These are phyloP conservation scores for Basipetospora chlamydospora DNA, from an alignment of 2,329 filamentous ascomycete genomes.

Conservation along the genomic window DNA sequence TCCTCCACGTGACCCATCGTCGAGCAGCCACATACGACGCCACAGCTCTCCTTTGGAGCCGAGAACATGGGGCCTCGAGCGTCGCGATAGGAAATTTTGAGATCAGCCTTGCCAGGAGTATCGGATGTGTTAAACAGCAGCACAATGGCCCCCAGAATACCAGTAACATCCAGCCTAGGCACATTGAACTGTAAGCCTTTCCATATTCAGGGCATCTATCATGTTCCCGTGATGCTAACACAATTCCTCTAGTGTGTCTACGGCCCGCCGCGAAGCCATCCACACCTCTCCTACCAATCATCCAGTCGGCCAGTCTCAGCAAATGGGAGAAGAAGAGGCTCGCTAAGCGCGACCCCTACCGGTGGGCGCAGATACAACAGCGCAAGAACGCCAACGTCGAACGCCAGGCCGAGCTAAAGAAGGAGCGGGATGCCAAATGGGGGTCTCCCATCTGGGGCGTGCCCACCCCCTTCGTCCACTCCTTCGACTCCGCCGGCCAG, in stretches of 20 bases:
- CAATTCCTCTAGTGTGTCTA: conserved; percentile 36
- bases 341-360: conserved; percentile 66
- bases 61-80: not conserved
- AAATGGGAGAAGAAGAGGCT: conserved; percentile 48
- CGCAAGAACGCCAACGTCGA: conserved; percentile 72
- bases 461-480: conserved; percentile 69
- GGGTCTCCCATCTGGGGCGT: conserved; percentile 72
- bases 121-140: not conserved
- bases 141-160: conserved; percentile 55
- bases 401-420: conserved; percentile 54
- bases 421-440: conserved; percentile 46
- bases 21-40: not conserved
- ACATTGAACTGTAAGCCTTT: conserved; percentile 40
- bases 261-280: conserved; percentile 34
- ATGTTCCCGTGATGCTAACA: conserved; percentile 8
- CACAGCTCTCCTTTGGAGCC: not conserved
- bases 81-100: conserved; percentile 8
- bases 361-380: conserved; percentile 65
- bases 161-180: conserved; percentile 43
- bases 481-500: conserved; percentile 54
- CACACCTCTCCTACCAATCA: conserved; percentile 38
- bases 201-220: too few species aligned
- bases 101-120: conserved; percentile 1
- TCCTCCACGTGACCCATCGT: not conserved
- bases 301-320: conserved; percentile 50